phyloP scores from a whole-genome alignment of 495 filamentous ascomycete species.

The Xylaria telfairii region DNA sequence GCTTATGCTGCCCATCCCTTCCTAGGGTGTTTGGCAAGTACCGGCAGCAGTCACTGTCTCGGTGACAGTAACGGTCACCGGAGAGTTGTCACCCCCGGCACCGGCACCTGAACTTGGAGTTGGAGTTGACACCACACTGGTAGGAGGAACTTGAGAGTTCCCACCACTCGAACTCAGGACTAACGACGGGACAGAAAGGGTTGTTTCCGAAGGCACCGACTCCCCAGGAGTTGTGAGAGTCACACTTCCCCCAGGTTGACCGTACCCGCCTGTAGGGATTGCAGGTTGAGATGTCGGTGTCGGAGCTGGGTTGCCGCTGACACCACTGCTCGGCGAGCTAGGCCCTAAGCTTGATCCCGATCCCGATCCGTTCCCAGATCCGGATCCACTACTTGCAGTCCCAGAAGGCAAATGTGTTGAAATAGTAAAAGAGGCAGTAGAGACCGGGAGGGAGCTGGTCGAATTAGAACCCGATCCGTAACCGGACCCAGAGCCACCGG shows the following conservation, averaged over 20 bases:
- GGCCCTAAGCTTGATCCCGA: neutral
- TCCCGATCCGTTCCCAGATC: neutral
- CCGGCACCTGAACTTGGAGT: slow-evolving; percentile 1
- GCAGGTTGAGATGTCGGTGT: slow-evolving; percentile 20
- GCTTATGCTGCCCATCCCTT: slow-evolving; percentile 23
- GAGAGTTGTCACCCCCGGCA: slow-evolving; percentile 15
- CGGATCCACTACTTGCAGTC: slow-evolving; percentile 3
- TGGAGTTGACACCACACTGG: slow-evolving; percentile 5
- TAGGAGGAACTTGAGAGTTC: neutral
- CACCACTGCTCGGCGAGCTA: slow-evolving; percentile 13
- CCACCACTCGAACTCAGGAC: neutral
- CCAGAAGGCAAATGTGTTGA: neutral
- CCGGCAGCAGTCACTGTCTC: slow-evolving; percentile 34
- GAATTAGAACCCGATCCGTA: slow-evolving; percentile 28
- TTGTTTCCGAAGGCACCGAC: slow-evolving; percentile 19
- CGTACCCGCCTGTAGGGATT: slow-evolving; percentile 33
- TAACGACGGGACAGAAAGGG: slow-evolving; percentile 23
- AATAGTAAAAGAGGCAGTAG: slow-evolving; percentile 12
- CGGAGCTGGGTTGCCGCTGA: slow-evolving; percentile 24
- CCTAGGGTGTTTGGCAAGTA: slow-evolving; percentile 34
- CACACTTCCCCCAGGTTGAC: slow-evolving; percentile 31
- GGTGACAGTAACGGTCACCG: slow-evolving; percentile 35
- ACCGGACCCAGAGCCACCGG: slow-evolving; percentile 18
- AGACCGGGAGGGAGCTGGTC: slow-evolving; percentile 11
- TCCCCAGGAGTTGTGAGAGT: slow-evolving; percentile 14